Base-by-base conservation (phyloP, 371 early-diverging fungal genomes). In the Mucor plumbeus region DNA sequence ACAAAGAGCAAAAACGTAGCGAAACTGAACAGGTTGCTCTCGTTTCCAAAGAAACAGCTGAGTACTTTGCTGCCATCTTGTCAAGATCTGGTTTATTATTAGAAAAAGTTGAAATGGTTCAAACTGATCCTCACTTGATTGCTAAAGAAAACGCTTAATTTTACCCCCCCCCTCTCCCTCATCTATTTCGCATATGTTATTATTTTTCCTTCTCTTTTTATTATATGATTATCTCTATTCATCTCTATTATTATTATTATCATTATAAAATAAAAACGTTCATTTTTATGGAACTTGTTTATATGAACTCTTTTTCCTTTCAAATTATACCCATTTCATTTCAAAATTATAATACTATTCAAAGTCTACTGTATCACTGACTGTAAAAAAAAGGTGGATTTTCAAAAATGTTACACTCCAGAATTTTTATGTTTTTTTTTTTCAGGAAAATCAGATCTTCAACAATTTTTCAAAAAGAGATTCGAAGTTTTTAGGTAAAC, bases 1-100 rank as follows among this genome's bases (percentile, higher is more conserved):
- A 82, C 50, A 90, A 92, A 69, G 91, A 93, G 71, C 79, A 84
- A 59, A 81, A 81, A 60, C 88, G 92, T 13, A 80, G 78, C 2
- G 87, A 91, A 43, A 87, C 87, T 61, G 79, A 87, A 70, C 72
- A 74, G 67, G 76, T 79, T 5, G 84, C 86, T 34, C 78, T 83
- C 41, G 67, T 75, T 14, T 87, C 91, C 1, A 85, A 89, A 66
- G 91, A 91, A 68, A 87, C 90, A 9, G 85, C 88, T 60, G 74
- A 81, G 7, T 91, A 88, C 79, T 93, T 91, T 73, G 79, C 84
- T 36, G 76, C 82, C 63, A 73, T 93, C 65, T 73, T 87, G 59
- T 72, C 74, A 7, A 86, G 84, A 74, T 74, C 83, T 10, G 58
- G 38, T 55, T 55, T 67, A n/a, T 64, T 83, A 57, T 63, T 78